Evolutionary conservation across 208 protist genomes (phyloP).

Genomic region (Trypanosoma melophagium): DNA sequence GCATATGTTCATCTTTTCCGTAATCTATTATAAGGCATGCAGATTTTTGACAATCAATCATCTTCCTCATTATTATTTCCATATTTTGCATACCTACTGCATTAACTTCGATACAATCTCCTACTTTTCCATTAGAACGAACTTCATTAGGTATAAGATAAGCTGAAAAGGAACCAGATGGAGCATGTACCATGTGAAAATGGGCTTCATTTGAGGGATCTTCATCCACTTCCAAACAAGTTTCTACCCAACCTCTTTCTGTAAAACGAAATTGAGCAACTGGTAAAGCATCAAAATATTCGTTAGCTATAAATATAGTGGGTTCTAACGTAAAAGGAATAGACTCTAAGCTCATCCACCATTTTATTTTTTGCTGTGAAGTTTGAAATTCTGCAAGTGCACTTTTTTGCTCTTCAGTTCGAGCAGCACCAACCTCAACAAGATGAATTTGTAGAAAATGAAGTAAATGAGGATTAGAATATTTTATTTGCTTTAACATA

Average conservation of each 20-base stretch:
- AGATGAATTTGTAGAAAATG: conserved; percentile 88
- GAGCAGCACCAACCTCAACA: conserved; percentile 83
- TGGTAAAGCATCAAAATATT: conserved; percentile 92
- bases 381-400: conserved; percentile 83
- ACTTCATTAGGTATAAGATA: conserved; percentile 89
- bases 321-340: conserved; percentile 82
- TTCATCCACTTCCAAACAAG: conserved; percentile 90
- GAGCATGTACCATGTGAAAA: conserved; percentile 88
- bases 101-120: conserved; percentile 86
- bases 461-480: conserved; percentile 85
- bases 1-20: conserved; percentile 91
- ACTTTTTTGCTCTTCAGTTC: conserved; percentile 83
- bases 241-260: conserved; percentile 91
- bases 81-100: conserved; percentile 85
- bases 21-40: conserved; percentile 92
- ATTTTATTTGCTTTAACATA: conserved; percentile 82
- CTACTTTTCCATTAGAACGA: conserved; percentile 58
- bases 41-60: conserved; percentile 78
- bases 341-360: conserved; percentile 85
- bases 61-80: conserved; percentile 86
- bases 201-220: conserved; percentile 78
- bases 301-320: conserved; percentile 87
- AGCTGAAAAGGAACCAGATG: conserved; percentile 79
- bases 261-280: conserved; percentile 92
- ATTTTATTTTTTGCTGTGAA: conserved; percentile 82